Conservation (phyloP, 192 early-diverging fungal species). For the Entrophospora sp. region DNA sequence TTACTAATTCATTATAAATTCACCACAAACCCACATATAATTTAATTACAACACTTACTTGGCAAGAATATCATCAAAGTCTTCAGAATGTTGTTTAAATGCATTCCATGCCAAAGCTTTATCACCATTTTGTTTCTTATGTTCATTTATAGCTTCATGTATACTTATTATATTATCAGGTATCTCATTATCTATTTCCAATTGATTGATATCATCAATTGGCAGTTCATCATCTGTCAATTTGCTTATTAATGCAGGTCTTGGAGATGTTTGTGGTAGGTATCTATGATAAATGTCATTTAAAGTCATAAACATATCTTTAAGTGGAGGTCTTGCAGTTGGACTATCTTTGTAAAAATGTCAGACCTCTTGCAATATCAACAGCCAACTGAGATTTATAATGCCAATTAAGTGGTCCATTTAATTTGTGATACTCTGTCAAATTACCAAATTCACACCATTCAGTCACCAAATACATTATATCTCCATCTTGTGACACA, state of each 20-base stretch:
- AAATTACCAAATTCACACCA: slow-evolving; percentile 17
- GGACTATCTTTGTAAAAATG: slow-evolving; percentile 9
- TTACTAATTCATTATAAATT: too few species aligned
- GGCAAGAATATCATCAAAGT: neutral
- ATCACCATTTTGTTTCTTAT: neutral
- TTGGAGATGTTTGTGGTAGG: neutral
- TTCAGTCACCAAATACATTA: slow-evolving; percentile 14
- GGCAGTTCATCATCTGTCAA: neutral
- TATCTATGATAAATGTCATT: neutral
- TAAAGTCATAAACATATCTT: neutral
- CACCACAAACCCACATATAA: too few species aligned
- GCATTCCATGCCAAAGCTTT: neutral
- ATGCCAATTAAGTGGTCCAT: slow-evolving; percentile 3
- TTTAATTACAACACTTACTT: neutral
- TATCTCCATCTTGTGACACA: neutral
- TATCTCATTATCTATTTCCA: neutral
- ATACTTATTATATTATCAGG: neutral
- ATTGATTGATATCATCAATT: neutral
- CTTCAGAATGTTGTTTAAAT: neutral
- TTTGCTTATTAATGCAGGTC: neutral
- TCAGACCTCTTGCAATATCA: slow-evolving; percentile 15
- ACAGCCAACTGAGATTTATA: neutral
- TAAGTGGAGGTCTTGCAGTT: neutral
- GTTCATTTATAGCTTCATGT: neutral
- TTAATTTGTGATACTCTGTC: neutral